Conservation (phyloP, 805 yeast genomes). For the Babjeviella inositovora region DNA sequence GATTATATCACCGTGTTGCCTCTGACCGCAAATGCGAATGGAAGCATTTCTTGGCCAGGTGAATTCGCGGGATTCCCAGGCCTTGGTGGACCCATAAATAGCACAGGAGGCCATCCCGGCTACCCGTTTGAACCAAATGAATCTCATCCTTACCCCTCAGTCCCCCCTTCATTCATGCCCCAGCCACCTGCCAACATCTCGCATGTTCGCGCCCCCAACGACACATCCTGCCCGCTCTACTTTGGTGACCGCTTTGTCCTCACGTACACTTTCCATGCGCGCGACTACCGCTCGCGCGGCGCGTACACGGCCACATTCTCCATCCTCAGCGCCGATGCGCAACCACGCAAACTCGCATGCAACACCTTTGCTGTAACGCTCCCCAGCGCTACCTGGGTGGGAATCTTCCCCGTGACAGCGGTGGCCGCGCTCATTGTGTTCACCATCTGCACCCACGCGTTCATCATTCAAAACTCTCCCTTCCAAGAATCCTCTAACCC, state of each 20-base stretch:
- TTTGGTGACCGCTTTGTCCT: conserved; percentile 8
- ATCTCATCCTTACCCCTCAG: no score
- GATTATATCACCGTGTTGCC: conserved; percentile 6
- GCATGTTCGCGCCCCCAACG: not conserved
- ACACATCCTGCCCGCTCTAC: conserved; percentile 11
- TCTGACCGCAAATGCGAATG: no score
- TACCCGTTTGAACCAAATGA: no score
- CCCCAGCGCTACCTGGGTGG: no score
- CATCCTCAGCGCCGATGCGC: conserved; percentile 19
- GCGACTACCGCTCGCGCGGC: conserved; percentile 17
- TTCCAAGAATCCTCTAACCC: conserved; percentile 42
- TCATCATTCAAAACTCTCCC: conserved; percentile 34
- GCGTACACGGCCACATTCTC: conserved; percentile 24
- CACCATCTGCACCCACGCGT: conserved; percentile 16
- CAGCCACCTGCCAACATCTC: conserved; percentile 1
- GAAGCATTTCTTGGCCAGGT: no score
- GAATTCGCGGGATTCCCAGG: no score
- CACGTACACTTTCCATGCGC: conserved; percentile 7
- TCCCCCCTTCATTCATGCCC: not conserved
- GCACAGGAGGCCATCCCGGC: no score
- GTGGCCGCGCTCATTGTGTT: conserved; percentile 20
- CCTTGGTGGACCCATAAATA: no score
- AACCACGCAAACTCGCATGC: conserved; percentile 26
- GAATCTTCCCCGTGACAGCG: no score
- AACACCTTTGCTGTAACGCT: conserved; percentile 27